phyloP scores from a whole-genome alignment of 345 rosid species.

The Chamaenerion angustifolium region DNA sequence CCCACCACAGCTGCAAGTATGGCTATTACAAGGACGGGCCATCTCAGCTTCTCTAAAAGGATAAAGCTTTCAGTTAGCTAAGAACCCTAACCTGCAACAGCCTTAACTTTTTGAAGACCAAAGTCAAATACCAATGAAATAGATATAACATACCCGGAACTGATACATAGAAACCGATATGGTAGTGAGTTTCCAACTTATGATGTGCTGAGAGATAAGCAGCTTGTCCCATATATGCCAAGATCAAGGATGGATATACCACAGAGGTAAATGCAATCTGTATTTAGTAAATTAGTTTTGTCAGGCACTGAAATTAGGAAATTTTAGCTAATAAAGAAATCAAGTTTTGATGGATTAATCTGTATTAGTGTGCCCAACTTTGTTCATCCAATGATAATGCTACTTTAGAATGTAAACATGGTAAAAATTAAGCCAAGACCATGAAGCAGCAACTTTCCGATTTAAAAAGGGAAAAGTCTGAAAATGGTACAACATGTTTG shows the following conservation, averaged over 20 bases:
- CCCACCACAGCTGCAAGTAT: slow-evolving; percentile 95
- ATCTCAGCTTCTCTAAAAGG: slow-evolving; percentile 61
- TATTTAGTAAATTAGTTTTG: slow-evolving; percentile 8
- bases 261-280: slow-evolving; percentile 86
- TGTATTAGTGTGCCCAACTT: too few species aligned
- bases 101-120: background rate
- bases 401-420: background rate
- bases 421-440: background rate
- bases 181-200: slow-evolving; percentile 35
- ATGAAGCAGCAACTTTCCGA: background rate
- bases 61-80: background rate
- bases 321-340: too few species aligned
- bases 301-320: background rate
- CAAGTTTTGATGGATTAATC: too few species aligned
- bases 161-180: slow-evolving; percentile 84
- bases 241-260: slow-evolving; percentile 89
- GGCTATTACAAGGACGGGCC: slow-evolving; percentile 94
- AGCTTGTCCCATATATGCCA: slow-evolving; percentile 99
- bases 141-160: slow-evolving; percentile 53
- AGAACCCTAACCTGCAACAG: background rate
- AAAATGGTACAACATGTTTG: too few species aligned
- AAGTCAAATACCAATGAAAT: background rate
- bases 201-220: slow-evolving; percentile 89
- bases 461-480: too few species aligned
- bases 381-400: background rate